These are phyloP conservation scores for Eucalyptus pauciflora DNA, from an alignment of 345 rosid species.

Conservation along the genomic window DNA sequence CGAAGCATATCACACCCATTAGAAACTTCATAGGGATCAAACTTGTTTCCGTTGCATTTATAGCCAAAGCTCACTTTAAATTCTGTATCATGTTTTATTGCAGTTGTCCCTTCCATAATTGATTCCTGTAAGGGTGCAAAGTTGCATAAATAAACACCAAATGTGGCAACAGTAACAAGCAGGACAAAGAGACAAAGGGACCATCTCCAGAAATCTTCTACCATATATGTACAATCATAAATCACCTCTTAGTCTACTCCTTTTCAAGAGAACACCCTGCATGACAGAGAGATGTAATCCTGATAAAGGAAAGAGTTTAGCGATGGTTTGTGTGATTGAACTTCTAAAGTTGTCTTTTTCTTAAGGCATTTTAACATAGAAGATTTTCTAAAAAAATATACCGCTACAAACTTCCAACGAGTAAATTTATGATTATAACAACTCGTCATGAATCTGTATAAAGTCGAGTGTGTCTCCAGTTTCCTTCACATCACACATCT, in stretches of 20 bases:
- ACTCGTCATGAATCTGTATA: neutral
- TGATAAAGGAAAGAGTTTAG: neutral
- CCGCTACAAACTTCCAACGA: neutral
- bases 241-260: neutral
- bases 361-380: neutral
- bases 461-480: neutral
- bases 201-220: neutral
- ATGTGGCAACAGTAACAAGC: neutral
- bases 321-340: neutral
- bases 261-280: neutral
- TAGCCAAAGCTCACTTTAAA: constrained; percentile 89
- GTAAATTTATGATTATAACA: neutral
- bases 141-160: neutral
- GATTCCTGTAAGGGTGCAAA: neutral
- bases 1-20: constrained; percentile 14
- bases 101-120: constrained; percentile 7
- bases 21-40: constrained; percentile 9
- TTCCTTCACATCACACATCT: neutral
- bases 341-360: neutral
- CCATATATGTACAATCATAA: neutral
- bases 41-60: constrained; percentile 37
- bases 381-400: neutral
- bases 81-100: constrained; percentile 45
- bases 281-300: neutral
- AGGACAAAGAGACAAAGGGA: neutral